Percentiles rank a stretch among this genome's conserved stretches.
These are phyloP conservation scores for Colletotrichum agaves DNA, from an alignment of 2,329 filamentous ascomycete species.

Conservation along the genomic window DNA sequence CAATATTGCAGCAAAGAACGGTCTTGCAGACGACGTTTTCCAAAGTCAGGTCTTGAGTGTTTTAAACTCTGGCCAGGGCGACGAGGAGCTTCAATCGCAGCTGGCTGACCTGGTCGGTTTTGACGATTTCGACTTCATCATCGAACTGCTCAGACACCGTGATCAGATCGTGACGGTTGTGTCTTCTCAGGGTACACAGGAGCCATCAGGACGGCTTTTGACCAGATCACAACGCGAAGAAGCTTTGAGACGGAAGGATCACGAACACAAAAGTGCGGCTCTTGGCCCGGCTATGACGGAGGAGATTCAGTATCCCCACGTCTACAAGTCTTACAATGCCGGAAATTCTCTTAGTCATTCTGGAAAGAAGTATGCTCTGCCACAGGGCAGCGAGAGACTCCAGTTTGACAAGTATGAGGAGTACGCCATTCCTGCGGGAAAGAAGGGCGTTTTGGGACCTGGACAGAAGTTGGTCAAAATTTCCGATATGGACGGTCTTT, in stretches of 20 bases:
- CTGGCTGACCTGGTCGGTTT: slow-evolving; percentile 92
- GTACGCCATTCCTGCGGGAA: slow-evolving; percentile 84
- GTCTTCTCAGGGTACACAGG: slow-evolving; percentile 49
- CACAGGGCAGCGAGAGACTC: slow-evolving; percentile 75
- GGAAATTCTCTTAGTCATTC: slow-evolving; percentile 85
- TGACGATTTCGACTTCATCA: slow-evolving; percentile 92
- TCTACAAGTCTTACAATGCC: slow-evolving; percentile 85
- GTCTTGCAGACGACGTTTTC: slow-evolving; percentile 75
- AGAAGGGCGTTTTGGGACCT: slow-evolving; percentile 77
- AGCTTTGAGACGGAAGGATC: slow-evolving; percentile 78
- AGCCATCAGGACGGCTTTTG: slow-evolving; percentile 66
- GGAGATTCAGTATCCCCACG: slow-evolving; percentile 87
- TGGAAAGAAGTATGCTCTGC: slow-evolving; percentile 86
- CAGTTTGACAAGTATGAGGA: slow-evolving; percentile 88
- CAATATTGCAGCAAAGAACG: slow-evolving; percentile 73
- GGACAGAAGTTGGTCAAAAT: slow-evolving; percentile 84
- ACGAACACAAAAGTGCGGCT: slow-evolving; percentile 81
- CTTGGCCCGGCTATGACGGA: slow-evolving; percentile 78
- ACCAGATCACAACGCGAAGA: slow-evolving; percentile 83
- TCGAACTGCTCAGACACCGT: slow-evolving; percentile 85
- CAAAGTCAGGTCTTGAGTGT: slow-evolving; percentile 81
- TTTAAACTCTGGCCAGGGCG: slow-evolving; percentile 72
- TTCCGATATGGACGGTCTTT: slow-evolving; percentile 86
- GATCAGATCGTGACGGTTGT: slow-evolving; percentile 69
- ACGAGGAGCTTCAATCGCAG: slow-evolving; percentile 91